Conservation (phyloP, 129 eudicot genomes). For the Rutidosis leptorrhynchoides region DNA sequence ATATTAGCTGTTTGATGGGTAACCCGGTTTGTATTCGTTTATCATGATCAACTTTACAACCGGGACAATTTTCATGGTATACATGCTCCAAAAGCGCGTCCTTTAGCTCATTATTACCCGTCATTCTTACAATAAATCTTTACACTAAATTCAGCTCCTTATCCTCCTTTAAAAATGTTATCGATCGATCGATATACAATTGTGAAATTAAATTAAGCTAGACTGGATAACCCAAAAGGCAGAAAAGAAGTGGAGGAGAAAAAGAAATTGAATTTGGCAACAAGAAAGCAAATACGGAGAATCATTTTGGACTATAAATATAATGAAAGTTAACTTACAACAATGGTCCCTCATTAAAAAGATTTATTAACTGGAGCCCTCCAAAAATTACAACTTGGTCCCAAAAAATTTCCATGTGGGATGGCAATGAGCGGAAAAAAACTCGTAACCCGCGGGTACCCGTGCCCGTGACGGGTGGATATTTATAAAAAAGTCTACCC, state of each 20-base stretch:
- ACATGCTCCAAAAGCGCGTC: constrained; percentile 26
- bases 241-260: neutral
- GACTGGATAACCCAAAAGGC: neutral
- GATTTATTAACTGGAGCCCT: neutral
- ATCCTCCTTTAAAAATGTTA: neutral
- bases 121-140: neutral
- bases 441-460: too few relatives aligned
- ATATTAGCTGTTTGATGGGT: constrained; percentile 33
- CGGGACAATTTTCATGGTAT: constrained; percentile 41
- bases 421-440: too few relatives aligned
- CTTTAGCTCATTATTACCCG: neutral
- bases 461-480: too few relatives aligned
- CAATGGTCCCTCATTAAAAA: constrained; percentile 13
- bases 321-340: neutral
- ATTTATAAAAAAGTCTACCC: too few relatives aligned
- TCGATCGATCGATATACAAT: neutral
- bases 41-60: constrained; percentile 39
- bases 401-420: too few relatives aligned
- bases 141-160: neutral
- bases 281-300: neutral
- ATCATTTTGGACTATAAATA: neutral
- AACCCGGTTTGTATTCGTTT: constrained; percentile 32
- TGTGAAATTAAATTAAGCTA: neutral
- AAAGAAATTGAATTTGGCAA: neutral
- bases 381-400: neutral